Evolutionary conservation across 164 flowering plant genomes (phyloP), one percentile per base, ranked within the genome.

Genomic region (Vitis labrusca): DNA sequence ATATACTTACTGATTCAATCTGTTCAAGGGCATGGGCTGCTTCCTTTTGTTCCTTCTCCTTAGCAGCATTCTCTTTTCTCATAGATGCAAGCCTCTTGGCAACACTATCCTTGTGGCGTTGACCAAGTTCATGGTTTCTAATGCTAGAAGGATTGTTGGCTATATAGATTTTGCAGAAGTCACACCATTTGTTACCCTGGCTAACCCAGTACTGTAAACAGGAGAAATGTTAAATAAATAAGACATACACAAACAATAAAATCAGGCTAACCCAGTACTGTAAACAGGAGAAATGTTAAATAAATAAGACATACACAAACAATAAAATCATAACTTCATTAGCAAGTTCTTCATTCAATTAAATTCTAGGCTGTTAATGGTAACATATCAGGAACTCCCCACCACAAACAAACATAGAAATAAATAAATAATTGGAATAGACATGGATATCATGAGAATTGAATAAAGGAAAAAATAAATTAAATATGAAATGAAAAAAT

Each of bases 101-200:
- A 66, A 95, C 99, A 83, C 65, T 83, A 32, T 93, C 99, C 79
- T 89, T 91, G 80, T 95, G 99, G 27, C 97, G 91, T 52, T 79
- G 81, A 61, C 99, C 99, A 15, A 91, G 86, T 73, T 95, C 99
- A 87, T 91, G 99, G 71, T 91, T 95, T 78, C 97, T 81, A 60
- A 93, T 89, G 78, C 97, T 90, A 54, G 88, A 73, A 55, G 93
- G 93, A 71, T 93, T 95, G 76, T 87, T 95, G 64, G 97, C 76
- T 79, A 93, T 86, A 74, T 74, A 95, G 59, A 95, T 93, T 72
- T 95, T 95, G 90, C 99, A 95, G 69, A 89, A 88, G 65, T 95
- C 98, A 15, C 98, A 95, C 98, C 97, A 93, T 75, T 95, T 90
- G 75, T 95, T 95, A 1, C 98, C 98, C 80, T 95, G 99, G 72